Percentiles rank a stretch among this genome's conserved stretches.
Conservation (phyloP, 2,329 filamentous ascomycete genomes). For the Colletotrichum spinosum region DNA sequence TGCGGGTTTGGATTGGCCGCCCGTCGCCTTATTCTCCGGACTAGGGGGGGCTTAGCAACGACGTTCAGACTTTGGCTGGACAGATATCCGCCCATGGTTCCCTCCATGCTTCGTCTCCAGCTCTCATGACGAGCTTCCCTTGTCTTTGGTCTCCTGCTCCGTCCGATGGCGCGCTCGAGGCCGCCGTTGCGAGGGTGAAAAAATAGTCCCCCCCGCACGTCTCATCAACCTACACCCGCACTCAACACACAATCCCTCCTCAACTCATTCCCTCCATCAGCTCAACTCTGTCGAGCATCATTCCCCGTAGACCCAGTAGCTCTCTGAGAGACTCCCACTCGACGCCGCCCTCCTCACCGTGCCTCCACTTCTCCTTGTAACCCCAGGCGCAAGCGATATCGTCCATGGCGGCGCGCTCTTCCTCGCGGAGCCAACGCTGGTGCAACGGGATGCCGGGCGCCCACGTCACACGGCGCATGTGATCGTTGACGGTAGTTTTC, state of each 20-base stretch:
- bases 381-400: conserved; percentile 90
- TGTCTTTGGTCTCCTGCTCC: conserved; percentile 11
- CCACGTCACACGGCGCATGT: conserved; percentile 96
- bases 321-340: conserved; percentile 91
- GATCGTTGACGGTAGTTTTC: conserved; percentile 88
- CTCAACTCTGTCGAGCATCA: conserved; percentile 90
- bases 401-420: conserved; percentile 89
- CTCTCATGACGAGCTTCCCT: conserved; percentile 33
- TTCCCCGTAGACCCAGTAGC: conserved; percentile 83
- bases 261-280: conserved; percentile 89
- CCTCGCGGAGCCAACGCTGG: conserved; percentile 87
- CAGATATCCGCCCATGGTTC: conserved; percentile 27
- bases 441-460: conserved; percentile 82
- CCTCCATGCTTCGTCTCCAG: background rate
- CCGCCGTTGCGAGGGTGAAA: background rate
- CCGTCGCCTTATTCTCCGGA: conserved; percentile 37
- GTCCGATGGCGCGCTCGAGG: conserved; percentile 23
- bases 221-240: conserved; percentile 27
- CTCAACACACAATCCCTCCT: conserved; percentile 28
- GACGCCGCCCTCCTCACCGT: conserved; percentile 89
- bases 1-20: conserved; percentile 35
- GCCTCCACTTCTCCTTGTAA: conserved; percentile 81
- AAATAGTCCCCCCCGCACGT: conserved; percentile 25
- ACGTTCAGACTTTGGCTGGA: conserved; percentile 25
- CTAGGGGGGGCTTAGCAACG: conserved; percentile 37